Percentiles rank a stretch among this genome's conserved stretches.
Conservation (phyloP, 805 yeast species). For the Ogataea parapolymorpha region DNA sequence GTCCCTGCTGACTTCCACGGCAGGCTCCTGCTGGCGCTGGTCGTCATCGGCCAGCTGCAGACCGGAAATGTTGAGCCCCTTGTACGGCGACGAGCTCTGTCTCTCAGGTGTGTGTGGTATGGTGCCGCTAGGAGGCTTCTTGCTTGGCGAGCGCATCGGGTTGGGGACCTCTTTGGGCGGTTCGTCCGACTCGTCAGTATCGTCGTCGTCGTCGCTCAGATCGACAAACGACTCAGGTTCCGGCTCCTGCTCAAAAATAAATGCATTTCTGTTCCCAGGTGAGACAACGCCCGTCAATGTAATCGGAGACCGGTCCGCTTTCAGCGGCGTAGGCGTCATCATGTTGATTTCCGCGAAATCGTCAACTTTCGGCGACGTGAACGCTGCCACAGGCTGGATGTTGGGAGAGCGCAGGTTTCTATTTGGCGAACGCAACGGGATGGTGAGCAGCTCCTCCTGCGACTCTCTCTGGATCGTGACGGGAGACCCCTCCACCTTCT, state of each 20-base stretch:
- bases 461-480: background rate
- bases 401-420: slow-evolving; percentile 14
- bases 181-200: background rate
- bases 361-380: slow-evolving; percentile 10
- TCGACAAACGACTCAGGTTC: slow-evolving; percentile 22
- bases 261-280: slow-evolving; percentile 23
- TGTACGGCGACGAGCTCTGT: slow-evolving; percentile 4
- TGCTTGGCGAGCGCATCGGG: slow-evolving; percentile 16
- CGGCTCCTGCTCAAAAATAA: slow-evolving; percentile 21
- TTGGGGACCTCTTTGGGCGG: slow-evolving; percentile 3
- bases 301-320: slow-evolving; percentile 9
- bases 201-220: slow-evolving; percentile 18
- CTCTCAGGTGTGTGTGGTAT: slow-evolving; percentile 20
- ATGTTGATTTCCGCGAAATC: background rate
- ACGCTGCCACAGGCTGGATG: slow-evolving; percentile 12
- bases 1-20: slow-evolving; percentile 8
- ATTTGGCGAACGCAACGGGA: slow-evolving; percentile 33
- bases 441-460: slow-evolving; percentile 23
- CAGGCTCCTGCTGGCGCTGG: slow-evolving; percentile 1
- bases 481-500: slow-evolving; percentile 2
- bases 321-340: slow-evolving; percentile 11
- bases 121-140: slow-evolving; percentile 13
- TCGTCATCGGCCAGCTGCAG: slow-evolving; percentile 7
- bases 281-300: slow-evolving; percentile 13
- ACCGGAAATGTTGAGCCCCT: slow-evolving; percentile 27